Conservation (phyloP, 176 grass and related monocot genomes). For the Musa itinerans region DNA sequence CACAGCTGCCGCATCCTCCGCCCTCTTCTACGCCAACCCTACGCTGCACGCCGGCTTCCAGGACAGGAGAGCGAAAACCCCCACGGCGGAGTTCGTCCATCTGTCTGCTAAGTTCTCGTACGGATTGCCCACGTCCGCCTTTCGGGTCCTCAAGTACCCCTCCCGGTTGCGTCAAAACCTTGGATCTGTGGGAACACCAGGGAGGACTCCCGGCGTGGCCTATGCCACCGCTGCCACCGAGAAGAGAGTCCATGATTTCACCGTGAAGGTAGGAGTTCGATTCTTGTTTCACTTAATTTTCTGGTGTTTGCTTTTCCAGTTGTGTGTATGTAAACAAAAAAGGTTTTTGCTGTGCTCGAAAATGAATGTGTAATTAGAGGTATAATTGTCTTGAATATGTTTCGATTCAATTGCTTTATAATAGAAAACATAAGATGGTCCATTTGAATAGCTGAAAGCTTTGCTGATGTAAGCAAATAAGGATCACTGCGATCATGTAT, state of each 20-base stretch:
- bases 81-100: constrained; percentile 15
- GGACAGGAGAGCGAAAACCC: background rate
- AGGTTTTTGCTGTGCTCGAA: background rate
- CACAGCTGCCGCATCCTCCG: constrained; percentile 4
- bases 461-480: no score
- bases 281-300: background rate
- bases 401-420: background rate
- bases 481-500: no score
- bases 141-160: background rate
- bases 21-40: constrained; percentile 13
- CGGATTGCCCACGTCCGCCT: background rate
- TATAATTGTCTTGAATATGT: background rate
- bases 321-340: background rate
- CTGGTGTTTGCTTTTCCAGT: background rate
- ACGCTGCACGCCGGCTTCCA: background rate
- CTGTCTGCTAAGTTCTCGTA: constrained; percentile 7
- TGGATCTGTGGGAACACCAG: constrained; percentile 13
- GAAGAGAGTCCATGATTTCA: constrained; percentile 80
- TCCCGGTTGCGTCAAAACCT: constrained; percentile 2
- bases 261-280: constrained; percentile 47
- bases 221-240: constrained; percentile 74
- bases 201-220: constrained; percentile 42
- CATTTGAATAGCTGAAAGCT: no score
- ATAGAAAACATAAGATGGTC: no score
- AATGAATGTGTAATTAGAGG: background rate